Evolutionary conservation across 2,329 filamentous ascomycete species (phyloP).

Genomic region (Metarhizium guizhouense): DNA sequence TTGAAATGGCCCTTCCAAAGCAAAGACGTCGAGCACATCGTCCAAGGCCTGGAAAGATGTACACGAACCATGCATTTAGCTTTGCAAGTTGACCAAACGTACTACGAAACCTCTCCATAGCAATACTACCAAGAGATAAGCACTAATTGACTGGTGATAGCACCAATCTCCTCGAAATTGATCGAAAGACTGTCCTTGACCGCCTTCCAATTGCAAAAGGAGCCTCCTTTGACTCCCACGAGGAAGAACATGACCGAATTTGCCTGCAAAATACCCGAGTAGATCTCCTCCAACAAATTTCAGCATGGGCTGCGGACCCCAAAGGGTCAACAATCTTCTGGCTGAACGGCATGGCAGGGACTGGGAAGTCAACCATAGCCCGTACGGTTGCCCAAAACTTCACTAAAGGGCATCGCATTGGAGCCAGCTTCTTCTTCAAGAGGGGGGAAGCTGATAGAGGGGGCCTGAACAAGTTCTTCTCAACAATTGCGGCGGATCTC

Average conservation of each 20-base stretch:
- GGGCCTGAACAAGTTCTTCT: conserved; percentile 25
- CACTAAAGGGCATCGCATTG: conserved; percentile 11
- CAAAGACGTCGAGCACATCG: no score
- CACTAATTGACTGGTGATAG: no score
- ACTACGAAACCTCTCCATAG: no score
- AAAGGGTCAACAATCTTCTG: conserved; percentile 25
- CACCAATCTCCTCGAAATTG: background rate
- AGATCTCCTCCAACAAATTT: conserved; percentile 18
- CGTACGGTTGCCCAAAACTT: conserved; percentile 17
- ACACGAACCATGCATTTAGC: no score
- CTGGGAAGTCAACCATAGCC: conserved; percentile 30
- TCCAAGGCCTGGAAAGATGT: no score
- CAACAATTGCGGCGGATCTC: conserved; percentile 29
- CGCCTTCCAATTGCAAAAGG: conserved; percentile 1
- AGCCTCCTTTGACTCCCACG: conserved; percentile 24
- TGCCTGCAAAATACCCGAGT: conserved; percentile 22
- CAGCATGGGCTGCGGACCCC: conserved; percentile 16
- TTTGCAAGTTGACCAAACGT: no score
- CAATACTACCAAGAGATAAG: no score
- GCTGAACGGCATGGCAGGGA: conserved; percentile 29
- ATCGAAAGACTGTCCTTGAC: background rate
- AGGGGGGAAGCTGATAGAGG: conserved; percentile 29
- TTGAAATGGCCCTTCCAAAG: no score
- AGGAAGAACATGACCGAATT: conserved; percentile 20
- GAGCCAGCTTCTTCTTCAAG: conserved; percentile 37